phyloP scores from a whole-genome alignment of 164 flowering plant species.

The Nymphaea colorata region DNA sequence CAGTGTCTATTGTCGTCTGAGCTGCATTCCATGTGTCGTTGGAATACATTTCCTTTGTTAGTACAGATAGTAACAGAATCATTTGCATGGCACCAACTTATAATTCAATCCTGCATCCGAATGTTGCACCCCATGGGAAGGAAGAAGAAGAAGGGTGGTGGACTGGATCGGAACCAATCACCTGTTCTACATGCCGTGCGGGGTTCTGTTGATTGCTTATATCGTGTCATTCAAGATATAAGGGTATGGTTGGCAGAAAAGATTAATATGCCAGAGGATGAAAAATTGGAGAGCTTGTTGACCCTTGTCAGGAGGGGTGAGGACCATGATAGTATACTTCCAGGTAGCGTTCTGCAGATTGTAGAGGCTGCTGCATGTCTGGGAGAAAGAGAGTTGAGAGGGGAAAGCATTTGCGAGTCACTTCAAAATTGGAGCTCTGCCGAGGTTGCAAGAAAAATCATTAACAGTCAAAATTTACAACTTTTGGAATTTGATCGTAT shows the following conservation, averaged over 20 bases:
- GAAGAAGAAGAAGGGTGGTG: conserved; percentile 66
- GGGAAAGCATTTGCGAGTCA: conserved; percentile 31
- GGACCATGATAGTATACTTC: conserved; percentile 22
- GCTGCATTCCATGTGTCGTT: conserved; percentile 23
- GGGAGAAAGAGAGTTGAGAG: conserved; percentile 27
- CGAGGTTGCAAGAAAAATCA: conserved; percentile 43
- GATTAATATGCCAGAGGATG: conserved; percentile 30
- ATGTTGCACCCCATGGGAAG: conserved; percentile 56
- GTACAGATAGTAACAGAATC: conserved; percentile 71
- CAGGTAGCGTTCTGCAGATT: conserved; percentile 41
- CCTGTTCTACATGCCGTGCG: conserved; percentile 23
- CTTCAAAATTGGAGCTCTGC: conserved; percentile 41
- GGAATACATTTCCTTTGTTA: conserved; percentile 27
- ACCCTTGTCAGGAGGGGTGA: conserved; percentile 25
- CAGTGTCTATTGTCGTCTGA: conserved; percentile 28
- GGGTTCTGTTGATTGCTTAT: conserved; percentile 32
- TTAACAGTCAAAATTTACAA: conserved; percentile 23
- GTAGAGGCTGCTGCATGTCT: conserved; percentile 21
- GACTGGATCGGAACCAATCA: conserved; percentile 25
- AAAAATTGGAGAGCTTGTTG: conserved; percentile 27
- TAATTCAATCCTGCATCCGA: conserved; percentile 61
- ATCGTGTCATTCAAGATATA: conserved; percentile 32
- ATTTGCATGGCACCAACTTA: conserved; percentile 70
- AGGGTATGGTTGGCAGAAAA: conserved; percentile 38
- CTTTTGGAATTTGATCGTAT: conserved; percentile 37